A percentile compares a stretch with the other conserved stretches of the same genome.
These are phyloP conservation scores for Epichloe brachyelytri DNA, from an alignment of 2,329 filamentous ascomycete genomes.

Conservation along the genomic window DNA sequence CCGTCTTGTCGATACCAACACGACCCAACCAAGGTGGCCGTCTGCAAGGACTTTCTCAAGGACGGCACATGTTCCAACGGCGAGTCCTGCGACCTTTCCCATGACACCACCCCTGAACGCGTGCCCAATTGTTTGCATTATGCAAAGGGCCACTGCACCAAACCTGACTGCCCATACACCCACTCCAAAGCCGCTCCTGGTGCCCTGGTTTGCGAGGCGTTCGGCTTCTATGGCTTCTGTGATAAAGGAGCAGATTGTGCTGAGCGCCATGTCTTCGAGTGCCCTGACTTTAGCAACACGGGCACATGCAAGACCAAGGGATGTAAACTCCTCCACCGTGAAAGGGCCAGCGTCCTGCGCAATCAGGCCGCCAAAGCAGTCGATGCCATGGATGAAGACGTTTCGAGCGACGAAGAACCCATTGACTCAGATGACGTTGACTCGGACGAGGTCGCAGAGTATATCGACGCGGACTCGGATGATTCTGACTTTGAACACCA, in stretches of 20 bases:
- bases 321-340: constrained; percentile 78
- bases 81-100: constrained; percentile 77
- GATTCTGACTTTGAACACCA: constrained; percentile 43
- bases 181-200: constrained; percentile 67
- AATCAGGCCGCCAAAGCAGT: constrained; percentile 44
- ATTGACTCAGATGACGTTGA: constrained; percentile 68
- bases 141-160: constrained; percentile 79
- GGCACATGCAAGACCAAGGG: constrained; percentile 69
- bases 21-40: constrained; percentile 73
- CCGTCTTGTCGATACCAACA: constrained; percentile 70
- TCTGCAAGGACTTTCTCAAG: constrained; percentile 78
- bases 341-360: constrained; percentile 69
- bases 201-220: constrained; percentile 70
- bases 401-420: constrained; percentile 65
- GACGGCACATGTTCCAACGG: constrained; percentile 67
- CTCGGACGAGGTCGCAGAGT: constrained; percentile 60
- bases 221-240: constrained; percentile 82
- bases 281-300: constrained; percentile 87
- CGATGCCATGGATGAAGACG: constrained; percentile 46
- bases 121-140: constrained; percentile 84
- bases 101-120: constrained; percentile 71
- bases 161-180: constrained; percentile 72
- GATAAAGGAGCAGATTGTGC: constrained; percentile 64
- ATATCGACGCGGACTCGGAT: constrained; percentile 42
- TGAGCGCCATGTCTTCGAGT: constrained; percentile 82